A percentile compares a stretch with the other conserved stretches of the same genome.
Conservation (phyloP, 306 rosid species). For the Myrica gale region DNA sequence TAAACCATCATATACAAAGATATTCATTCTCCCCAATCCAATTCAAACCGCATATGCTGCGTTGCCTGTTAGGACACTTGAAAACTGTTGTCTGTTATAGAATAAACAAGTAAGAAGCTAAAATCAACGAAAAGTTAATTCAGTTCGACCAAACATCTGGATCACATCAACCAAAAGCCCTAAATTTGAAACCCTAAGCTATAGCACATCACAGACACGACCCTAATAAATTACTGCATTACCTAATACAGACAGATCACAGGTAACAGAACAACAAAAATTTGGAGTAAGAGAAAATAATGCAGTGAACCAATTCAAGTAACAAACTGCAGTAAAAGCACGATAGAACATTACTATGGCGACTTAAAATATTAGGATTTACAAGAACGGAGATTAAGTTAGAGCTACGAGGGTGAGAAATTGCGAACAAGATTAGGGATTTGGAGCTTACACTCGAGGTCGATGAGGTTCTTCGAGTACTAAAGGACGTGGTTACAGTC, state of each 20-base stretch:
- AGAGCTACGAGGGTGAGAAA: background rate
- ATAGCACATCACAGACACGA: conserved; percentile 14
- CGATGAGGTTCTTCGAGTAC: conserved; percentile 20
- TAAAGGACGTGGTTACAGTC: conserved; percentile 12
- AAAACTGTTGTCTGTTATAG: background rate
- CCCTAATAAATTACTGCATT: background rate
- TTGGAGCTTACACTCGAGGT: conserved; percentile 28
- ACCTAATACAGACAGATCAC: conserved; percentile 20
- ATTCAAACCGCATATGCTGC: conserved; percentile 7
- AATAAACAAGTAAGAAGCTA: background rate
- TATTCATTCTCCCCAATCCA: background rate
- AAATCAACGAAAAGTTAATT: background rate
- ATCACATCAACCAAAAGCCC: background rate
- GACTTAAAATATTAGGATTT: background rate
- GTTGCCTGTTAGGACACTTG: background rate
- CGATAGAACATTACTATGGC: background rate
- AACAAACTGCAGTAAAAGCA: conserved; percentile 1
- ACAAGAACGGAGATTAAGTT: background rate
- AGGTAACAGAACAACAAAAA: conserved; percentile 19
- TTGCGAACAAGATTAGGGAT: conserved; percentile 29
- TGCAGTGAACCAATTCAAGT: background rate
- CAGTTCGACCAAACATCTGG: background rate
- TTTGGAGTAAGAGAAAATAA: background rate
- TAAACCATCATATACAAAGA: conserved; percentile 11
- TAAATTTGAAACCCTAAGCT: conserved; percentile 9